Base-by-base conservation (phyloP, 805 yeast species). In the Kodamaea laetipori region DNA sequence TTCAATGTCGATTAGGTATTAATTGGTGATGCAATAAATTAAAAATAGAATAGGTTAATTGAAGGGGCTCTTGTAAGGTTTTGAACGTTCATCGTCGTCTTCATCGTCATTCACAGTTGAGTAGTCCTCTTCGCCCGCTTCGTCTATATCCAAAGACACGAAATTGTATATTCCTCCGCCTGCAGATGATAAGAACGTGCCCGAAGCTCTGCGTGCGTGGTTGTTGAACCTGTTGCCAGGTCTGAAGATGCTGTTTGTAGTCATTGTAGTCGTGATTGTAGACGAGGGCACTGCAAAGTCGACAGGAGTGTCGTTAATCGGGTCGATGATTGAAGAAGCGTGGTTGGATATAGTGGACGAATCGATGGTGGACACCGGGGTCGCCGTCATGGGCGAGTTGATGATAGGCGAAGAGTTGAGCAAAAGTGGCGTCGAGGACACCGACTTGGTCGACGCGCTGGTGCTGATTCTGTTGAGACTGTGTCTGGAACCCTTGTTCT, bases 261-360 rank as follows among this genome's bases (percentile, higher is more conserved):
- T 17, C 37, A 34, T 21, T 6, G 37, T 21, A 11, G 37, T 34
- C 12, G 27, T 21, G 33, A 15, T 30, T 4, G 34, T 30, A 13
- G 39, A 47, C n/a, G 34, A 30, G 8, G 67, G 64, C 17, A 63
- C 58, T 1, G 62, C 48, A 41, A 67, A 66, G 43, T 68, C 73
- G 12, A 64, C 69, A 5, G 73, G 72, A 2, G 67, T 51, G 43
- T 67, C 73, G 45, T 67, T 67, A 43, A 67, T 68, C 11, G 70
- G 67, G 46, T 68, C 73, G 32, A 66, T 56, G 28, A 60, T 48
- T 8, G 60, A 50, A 10, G 53, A 45, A 25, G 50, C 31, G 31
- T 47, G 47, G 38, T 51, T 48, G 24, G 57, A 53, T 2, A 50
- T 37, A 18, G 45, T 23, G 7, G 52, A 43, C 7, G 60, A 54